Evolutionary conservation across 495 filamentous ascomycete species (phyloP).

Genomic region (Chaetomium fimeti): DNA sequence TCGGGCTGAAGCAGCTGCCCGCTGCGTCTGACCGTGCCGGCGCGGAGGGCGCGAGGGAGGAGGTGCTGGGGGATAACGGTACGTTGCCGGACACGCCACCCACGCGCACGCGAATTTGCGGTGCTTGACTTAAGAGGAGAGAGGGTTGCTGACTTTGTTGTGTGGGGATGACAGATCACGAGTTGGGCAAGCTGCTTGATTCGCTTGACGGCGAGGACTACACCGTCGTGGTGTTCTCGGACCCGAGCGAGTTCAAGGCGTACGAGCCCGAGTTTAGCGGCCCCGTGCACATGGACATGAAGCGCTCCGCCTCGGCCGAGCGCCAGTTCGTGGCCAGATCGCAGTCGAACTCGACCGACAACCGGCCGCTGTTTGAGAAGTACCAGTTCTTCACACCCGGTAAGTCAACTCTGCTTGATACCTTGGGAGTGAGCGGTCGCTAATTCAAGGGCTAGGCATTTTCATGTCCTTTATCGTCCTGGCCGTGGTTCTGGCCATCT

Average conservation of each 20-base stretch:
- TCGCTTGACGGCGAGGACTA: slow-evolving; percentile 38
- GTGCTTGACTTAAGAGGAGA: background rate
- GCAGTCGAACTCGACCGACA: slow-evolving; percentile 29
- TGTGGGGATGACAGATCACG: slow-evolving; percentile 35
- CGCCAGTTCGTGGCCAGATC: slow-evolving; percentile 21
- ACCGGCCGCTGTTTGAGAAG: slow-evolving; percentile 73
- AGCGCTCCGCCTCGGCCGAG: slow-evolving; percentile 38
- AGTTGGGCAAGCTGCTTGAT: slow-evolving; percentile 41
- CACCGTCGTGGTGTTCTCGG: slow-evolving; percentile 49
- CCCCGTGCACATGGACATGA: slow-evolving; percentile 50
- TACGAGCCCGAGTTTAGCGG: slow-evolving; percentile 50
- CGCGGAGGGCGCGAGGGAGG: slow-evolving; percentile 50
- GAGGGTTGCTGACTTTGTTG: slow-evolving; percentile 12
- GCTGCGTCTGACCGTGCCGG: slow-evolving; percentile 36
- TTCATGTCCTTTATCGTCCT: slow-evolving; percentile 71
- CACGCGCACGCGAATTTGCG: background rate
- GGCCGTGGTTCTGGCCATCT: slow-evolving; percentile 67
- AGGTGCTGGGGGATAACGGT: slow-evolving; percentile 64
- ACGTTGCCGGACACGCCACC: slow-evolving; percentile 20
- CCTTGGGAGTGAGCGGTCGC: background rate
- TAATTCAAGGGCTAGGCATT: slow-evolving; percentile 42
- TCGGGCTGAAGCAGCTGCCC: slow-evolving; percentile 52
- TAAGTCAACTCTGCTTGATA: slow-evolving; percentile 21
- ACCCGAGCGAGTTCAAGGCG: slow-evolving; percentile 40
- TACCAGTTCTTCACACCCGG: slow-evolving; percentile 87